phyloP scores from a whole-genome alignment of 2,329 filamentous ascomycete genomes.

The Hymenoscyphus fructigenus region DNA sequence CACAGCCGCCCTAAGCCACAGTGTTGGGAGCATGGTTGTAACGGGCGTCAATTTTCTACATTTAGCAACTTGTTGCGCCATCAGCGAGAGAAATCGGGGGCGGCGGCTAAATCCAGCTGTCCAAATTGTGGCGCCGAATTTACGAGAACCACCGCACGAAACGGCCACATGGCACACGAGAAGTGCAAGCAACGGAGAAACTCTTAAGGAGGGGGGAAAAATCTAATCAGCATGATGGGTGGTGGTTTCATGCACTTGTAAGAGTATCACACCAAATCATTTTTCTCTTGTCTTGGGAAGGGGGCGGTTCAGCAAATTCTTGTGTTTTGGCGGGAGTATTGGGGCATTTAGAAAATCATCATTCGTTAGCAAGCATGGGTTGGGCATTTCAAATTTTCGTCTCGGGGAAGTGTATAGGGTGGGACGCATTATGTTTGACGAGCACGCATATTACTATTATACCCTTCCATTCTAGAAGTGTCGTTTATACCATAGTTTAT shows the following conservation, averaged over 20 bases:
- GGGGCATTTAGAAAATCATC: slow-evolving; percentile 8
- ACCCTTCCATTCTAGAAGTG: slow-evolving; percentile 8
- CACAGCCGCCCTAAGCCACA: slow-evolving; percentile 86
- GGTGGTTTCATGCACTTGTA: slow-evolving; percentile 13
- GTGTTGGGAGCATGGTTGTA: slow-evolving; percentile 97
- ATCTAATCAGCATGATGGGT: neutral
- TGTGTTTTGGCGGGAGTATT: slow-evolving; percentile 10
- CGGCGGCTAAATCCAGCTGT: slow-evolving; percentile 83
- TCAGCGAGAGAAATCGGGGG: slow-evolving; percentile 91
- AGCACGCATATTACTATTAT: slow-evolving; percentile 10
- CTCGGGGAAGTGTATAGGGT: slow-evolving; percentile 3
- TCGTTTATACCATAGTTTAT: slow-evolving; percentile 6
- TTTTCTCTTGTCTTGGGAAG: neutral
- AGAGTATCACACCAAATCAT: neutral
- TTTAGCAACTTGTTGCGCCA: slow-evolving; percentile 93
- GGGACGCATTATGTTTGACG: slow-evolving; percentile 3
- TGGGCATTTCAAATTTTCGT: neutral
- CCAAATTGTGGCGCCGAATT: slow-evolving; percentile 92
- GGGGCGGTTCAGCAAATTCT: neutral
- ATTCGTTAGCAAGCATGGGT: slow-evolving; percentile 6
- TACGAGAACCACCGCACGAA: slow-evolving; percentile 82
- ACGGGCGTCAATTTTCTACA: slow-evolving; percentile 91
- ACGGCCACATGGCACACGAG: slow-evolving; percentile 82
- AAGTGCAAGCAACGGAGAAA: slow-evolving; percentile 80
- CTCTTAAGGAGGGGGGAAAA: slow-evolving; percentile 33